These are phyloP conservation scores for Penicillium glabrum DNA, from an alignment of 2,329 filamentous ascomycete species.

Conservation along the genomic window DNA sequence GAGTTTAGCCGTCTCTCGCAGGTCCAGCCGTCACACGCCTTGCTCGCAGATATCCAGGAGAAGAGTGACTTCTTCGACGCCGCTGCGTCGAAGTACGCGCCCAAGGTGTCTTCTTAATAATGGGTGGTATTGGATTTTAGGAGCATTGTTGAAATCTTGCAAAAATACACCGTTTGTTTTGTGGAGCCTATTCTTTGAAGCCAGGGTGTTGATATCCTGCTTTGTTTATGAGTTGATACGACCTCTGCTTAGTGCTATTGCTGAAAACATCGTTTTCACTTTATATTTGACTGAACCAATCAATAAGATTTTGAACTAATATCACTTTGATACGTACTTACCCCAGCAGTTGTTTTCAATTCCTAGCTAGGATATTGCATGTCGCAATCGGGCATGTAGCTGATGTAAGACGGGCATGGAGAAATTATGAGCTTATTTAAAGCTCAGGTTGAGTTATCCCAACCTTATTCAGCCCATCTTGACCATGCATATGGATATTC, in stretches of 20 bases:
- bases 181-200: conserved; percentile 20
- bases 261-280: conserved; percentile 4
- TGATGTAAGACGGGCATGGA: too few relatives aligned
- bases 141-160: conserved; percentile 2
- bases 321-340: background rate
- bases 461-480: too few relatives aligned
- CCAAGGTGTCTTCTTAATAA: conserved; percentile 62
- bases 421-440: too few relatives aligned
- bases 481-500: too few relatives aligned
- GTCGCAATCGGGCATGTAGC: too few relatives aligned
- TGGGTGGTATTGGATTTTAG: background rate
- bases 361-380: background rate
- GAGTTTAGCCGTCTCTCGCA: conserved; percentile 43
- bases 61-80: conserved; percentile 88
- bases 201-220: conserved; percentile 19
- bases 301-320: background rate
- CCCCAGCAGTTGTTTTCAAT: background rate
- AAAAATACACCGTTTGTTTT: conserved; percentile 17
- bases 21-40: conserved; percentile 65
- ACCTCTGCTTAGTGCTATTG: conserved; percentile 18
- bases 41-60: conserved; percentile 73
- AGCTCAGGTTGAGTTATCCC: background rate
- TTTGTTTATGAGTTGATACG: conserved; percentile 26
- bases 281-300: background rate
- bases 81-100: conserved; percentile 80